Evolutionary conservation across 139 green algal genomes (phyloP).

Genomic region (Chlorella ohadii): DNA sequence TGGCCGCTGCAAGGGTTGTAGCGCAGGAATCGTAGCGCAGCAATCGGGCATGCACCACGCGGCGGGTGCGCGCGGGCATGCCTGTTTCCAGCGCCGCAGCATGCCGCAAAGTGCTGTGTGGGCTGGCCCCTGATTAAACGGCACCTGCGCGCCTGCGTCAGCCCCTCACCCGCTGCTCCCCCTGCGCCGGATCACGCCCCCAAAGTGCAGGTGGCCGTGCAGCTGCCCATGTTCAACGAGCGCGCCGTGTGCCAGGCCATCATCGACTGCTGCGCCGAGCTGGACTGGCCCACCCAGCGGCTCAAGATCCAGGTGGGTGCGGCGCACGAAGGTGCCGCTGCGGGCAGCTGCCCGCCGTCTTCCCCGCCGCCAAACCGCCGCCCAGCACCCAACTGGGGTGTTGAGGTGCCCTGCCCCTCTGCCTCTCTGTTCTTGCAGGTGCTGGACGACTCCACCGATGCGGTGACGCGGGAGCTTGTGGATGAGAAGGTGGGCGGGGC

Average conservation of each 20-base stretch:
- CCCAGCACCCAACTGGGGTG: too few relatives aligned
- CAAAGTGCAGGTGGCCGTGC: slow-evolving; percentile 82
- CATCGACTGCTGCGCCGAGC: slow-evolving; percentile 80
- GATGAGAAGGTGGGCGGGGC: slow-evolving; percentile 64
- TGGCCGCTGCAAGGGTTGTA: not conserved
- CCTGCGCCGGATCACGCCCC: not conserved
- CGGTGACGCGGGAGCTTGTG: slow-evolving; percentile 71
- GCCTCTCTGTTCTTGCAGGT: slow-evolving; percentile 58
- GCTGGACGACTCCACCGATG: slow-evolving; percentile 87
- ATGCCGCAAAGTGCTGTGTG: too few relatives aligned
- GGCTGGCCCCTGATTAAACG: too few relatives aligned
- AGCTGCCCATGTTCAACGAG: slow-evolving; percentile 98
- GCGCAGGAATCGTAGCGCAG: not conserved
- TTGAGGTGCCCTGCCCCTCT: not conserved
- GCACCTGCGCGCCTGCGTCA: too few relatives aligned
- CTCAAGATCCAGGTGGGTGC: slow-evolving; percentile 71
- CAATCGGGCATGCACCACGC: too few relatives aligned
- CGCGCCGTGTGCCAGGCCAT: slow-evolving; percentile 79
- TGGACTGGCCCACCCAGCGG: slow-evolving; percentile 76
- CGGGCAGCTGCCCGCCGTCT: not conserved
- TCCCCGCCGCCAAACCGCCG: not conserved
- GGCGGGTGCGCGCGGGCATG: too few relatives aligned
- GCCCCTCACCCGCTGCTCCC: not conserved
- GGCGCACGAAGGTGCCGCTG: not conserved
- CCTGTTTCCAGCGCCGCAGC: too few relatives aligned